These are phyloP conservation scores for Hanseniaspora pseudoguilliermondii DNA, from an alignment of 805 yeast species.

Conservation along the genomic window DNA sequence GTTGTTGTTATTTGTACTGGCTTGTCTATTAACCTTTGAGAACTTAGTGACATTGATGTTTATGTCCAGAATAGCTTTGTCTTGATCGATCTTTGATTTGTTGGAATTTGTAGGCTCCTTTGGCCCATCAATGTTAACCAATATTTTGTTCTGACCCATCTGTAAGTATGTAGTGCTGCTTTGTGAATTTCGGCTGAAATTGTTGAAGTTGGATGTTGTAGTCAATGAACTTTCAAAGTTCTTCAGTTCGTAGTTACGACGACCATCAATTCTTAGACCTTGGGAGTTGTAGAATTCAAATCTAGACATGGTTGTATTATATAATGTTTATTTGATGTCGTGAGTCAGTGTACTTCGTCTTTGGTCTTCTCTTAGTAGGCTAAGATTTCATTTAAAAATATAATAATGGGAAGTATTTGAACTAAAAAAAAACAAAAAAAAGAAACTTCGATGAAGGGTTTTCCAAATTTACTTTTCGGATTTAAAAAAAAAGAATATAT, in stretches of 20 bases:
- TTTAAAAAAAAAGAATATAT: too few relatives aligned
- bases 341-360: too few relatives aligned
- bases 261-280: slow-evolving; percentile 84
- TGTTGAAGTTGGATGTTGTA: slow-evolving; percentile 9
- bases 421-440: background rate
- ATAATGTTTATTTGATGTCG: too few relatives aligned
- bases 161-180: slow-evolving; percentile 90
- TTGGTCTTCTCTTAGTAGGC: background rate
- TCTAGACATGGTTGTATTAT: slow-evolving; percentile 36
- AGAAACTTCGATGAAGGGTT: background rate
- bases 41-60: slow-evolving; percentile 67
- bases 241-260: slow-evolving; percentile 89
- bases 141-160: slow-evolving; percentile 81
- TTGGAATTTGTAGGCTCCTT: slow-evolving; percentile 51
- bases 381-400: too few relatives aligned
- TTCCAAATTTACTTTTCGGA: too few relatives aligned
- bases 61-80: slow-evolving; percentile 48
- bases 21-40: slow-evolving; percentile 52
- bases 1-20: slow-evolving; percentile 35
- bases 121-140: slow-evolving; percentile 82
- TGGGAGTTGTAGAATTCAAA: slow-evolving; percentile 88
- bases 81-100: slow-evolving; percentile 38
- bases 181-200: slow-evolving; percentile 64
- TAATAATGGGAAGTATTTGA: too few relatives aligned
- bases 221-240: slow-evolving; percentile 57